phyloP scores from a whole-genome alignment of 805 yeast genomes.

The Blastobotrys peoriensis region DNA sequence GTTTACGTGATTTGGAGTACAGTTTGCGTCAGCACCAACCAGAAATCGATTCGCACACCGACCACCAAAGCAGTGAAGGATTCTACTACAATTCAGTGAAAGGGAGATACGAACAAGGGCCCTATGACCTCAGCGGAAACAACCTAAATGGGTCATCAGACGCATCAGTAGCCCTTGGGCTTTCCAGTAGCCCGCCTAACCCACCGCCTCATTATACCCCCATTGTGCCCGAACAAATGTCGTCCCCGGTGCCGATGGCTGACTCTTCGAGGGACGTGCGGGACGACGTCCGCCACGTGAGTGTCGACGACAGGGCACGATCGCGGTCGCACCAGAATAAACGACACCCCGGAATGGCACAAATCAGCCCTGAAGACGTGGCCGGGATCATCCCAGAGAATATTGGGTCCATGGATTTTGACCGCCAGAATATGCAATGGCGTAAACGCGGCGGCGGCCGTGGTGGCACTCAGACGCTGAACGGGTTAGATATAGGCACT shows the following conservation, averaged over 20 bases:
- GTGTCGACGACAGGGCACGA: neutral
- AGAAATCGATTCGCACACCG: neutral
- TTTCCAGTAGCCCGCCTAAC: neutral
- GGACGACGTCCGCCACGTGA: neutral
- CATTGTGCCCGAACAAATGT: neutral
- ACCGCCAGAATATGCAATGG: constrained; percentile 19
- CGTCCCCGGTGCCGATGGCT: neutral
- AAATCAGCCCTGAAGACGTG: constrained; percentile 13
- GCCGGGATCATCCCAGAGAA: constrained; percentile 19
- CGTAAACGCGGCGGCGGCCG: constrained; percentile 4
- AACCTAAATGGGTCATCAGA: neutral
- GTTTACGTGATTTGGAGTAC: constrained; percentile 3
- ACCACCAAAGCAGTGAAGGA: neutral
- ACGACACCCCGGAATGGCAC: constrained; percentile 4
- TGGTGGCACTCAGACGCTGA: constrained; percentile 1
- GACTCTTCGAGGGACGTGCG: neutral
- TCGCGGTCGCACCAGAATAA: neutral
- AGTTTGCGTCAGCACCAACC: constrained; percentile 7
- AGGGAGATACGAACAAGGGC: constrained; percentile 6
- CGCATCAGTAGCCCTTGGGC: neutral
- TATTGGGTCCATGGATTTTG: constrained; percentile 22
- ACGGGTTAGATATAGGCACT: constrained; percentile 11
- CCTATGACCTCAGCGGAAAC: neutral
- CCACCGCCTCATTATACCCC: neutral
- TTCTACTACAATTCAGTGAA: constrained; percentile 12